A percentile compares a stretch with the other conserved stretches of the same genome.
phyloP scores from a whole-genome alignment of 73 alveolate species.

The Tetrahymena borealis region DNA sequence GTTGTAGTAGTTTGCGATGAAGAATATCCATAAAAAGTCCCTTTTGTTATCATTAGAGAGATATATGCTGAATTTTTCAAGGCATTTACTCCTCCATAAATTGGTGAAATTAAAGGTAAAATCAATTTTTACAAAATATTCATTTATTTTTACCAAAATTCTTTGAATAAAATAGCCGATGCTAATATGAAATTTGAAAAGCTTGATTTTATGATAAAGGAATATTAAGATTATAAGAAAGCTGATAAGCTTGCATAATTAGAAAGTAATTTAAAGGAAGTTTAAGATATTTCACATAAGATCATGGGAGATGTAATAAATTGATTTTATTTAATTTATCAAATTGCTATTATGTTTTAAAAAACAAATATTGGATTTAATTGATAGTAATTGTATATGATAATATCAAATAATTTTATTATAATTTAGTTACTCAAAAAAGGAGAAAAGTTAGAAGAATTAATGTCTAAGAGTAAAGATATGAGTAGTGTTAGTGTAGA shows the following conservation, averaged over 20 bases:
- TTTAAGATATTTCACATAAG: conserved; percentile 78
- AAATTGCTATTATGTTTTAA: too few species aligned
- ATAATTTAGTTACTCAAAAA: conserved; percentile 64
- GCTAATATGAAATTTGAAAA: conserved; percentile 68
- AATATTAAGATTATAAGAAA: conserved; percentile 84
- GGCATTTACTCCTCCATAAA: conserved; percentile 1
- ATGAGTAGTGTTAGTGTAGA: conserved; percentile 82
- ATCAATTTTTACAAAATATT: not conserved
- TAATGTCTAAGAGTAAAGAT: conserved; percentile 89
- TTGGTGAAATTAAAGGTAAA: conserved; percentile 24
- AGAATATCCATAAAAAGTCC: conserved; percentile 93
- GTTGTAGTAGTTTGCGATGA: conserved; percentile 82
- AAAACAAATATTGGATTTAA: not conserved
- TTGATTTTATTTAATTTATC: too few species aligned
- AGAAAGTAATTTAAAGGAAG: conserved; percentile 81
- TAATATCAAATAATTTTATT: not conserved
- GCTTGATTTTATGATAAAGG: conserved; percentile 63
- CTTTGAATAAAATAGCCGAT: conserved; percentile 65
- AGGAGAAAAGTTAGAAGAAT: conserved; percentile 85
- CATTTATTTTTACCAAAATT: too few species aligned
- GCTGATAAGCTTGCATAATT: conserved; percentile 82
- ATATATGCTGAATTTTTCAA: conserved; percentile 63
- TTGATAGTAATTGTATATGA: not conserved
- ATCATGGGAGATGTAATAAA: conserved; percentile 64
- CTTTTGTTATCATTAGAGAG: conserved; percentile 73